Evolutionary conservation across 257 asterid genomes (phyloP).

Genomic region (Capsicum baccatum): DNA sequence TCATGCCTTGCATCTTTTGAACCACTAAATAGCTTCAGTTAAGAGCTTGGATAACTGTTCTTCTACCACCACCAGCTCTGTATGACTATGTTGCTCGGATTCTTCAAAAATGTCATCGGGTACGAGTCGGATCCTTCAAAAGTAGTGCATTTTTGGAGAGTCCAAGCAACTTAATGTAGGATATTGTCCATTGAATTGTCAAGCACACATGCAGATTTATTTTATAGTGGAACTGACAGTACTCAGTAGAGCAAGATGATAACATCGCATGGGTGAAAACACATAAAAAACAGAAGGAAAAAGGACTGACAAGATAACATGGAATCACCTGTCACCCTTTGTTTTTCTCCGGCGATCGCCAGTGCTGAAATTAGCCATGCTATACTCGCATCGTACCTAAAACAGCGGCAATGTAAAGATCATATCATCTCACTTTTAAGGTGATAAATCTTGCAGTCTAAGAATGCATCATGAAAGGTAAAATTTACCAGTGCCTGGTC

Average conservation of each 20-base stretch:
- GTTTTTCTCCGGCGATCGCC: conserved; percentile 95
- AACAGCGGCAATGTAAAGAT: background rate
- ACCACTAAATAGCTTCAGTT: background rate
- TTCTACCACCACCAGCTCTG: background rate
- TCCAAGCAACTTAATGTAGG: background rate
- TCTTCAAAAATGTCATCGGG: too few relatives aligned
- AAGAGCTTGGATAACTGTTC: background rate
- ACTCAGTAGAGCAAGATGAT: background rate
- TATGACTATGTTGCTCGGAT: background rate
- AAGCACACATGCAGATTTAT: background rate
- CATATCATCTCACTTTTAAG: background rate
- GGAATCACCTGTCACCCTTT: conserved; percentile 82
- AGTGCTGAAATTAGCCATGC: conserved; percentile 99
- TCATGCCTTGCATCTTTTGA: conserved; percentile 1
- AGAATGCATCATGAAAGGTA: conserved; percentile 34
- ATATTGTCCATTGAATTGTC: background rate
- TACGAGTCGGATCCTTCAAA: too few relatives aligned
- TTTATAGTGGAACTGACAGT: background rate
- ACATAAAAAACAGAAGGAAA: background rate
- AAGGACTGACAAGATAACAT: background rate
- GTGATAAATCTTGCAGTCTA: background rate
- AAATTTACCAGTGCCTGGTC: conserved; percentile 82
- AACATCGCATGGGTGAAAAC: background rate
- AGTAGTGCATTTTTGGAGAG: too few relatives aligned
- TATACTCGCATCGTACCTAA: conserved; percentile 93